phyloP scores from a whole-genome alignment of 2,329 filamentous ascomycete genomes.

The Fusarium lyarnte region DNA sequence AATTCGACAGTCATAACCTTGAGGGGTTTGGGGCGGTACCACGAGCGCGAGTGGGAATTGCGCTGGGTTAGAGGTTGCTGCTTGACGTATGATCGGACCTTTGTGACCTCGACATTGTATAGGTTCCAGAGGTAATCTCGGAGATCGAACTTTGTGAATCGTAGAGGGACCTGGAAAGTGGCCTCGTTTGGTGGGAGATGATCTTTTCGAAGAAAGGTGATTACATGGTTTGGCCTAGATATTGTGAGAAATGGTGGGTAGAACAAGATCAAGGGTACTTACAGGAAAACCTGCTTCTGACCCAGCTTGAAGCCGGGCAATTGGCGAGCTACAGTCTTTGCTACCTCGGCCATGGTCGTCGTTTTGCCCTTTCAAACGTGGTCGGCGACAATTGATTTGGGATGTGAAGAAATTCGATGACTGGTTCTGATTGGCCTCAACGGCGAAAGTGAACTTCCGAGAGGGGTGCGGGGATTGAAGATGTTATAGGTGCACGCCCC shows the following conservation, averaged over 20 bases:
- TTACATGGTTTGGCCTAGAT: constrained; percentile 78
- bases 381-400: constrained; percentile 37
- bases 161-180: constrained; percentile 88
- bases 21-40: constrained; percentile 75
- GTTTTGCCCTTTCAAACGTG: constrained; percentile 35
- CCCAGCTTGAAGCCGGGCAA: constrained; percentile 60
- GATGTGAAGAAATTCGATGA: constrained; percentile 45
- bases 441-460: constrained; percentile 45
- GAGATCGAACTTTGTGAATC: constrained; percentile 95
- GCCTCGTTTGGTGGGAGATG: constrained; percentile 82
- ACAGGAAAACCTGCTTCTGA: constrained; percentile 66
- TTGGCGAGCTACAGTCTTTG: constrained; percentile 50
- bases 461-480: constrained; percentile 9
- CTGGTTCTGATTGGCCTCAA: constrained; percentile 42
- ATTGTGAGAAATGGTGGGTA: constrained; percentile 10
- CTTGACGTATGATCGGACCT: constrained; percentile 82
- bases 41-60: constrained; percentile 60
- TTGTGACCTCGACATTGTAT: constrained; percentile 78
- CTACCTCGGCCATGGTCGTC: constrained; percentile 53
- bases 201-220: constrained; percentile 79
- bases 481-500: constrained; percentile 29
- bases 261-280: constrained; percentile 39
- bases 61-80: constrained; percentile 66
- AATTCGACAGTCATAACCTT: constrained; percentile 98
- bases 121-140: constrained; percentile 92